phyloP scores from a whole-genome alignment of 345 rosid species.

The Alliaria petiolata region DNA sequence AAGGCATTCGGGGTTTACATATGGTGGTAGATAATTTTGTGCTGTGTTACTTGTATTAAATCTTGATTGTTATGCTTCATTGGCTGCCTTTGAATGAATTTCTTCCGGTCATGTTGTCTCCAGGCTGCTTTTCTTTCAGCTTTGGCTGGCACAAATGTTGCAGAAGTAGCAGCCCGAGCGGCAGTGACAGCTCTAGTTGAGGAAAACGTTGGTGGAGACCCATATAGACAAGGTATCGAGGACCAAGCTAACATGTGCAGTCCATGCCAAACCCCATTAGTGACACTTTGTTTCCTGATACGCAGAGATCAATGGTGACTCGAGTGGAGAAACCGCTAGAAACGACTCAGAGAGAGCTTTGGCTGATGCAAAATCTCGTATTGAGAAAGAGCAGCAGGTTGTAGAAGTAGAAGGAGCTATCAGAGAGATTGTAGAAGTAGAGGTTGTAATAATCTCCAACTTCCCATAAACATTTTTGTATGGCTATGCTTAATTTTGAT shows the following conservation, averaged over 20 bases:
- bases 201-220: constrained; percentile 32
- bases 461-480: background rate
- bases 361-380: constrained; percentile 41
- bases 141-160: constrained; percentile 73
- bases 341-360: constrained; percentile 38
- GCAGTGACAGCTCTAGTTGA: constrained; percentile 52
- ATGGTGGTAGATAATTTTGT: background rate
- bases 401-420: constrained; percentile 68
- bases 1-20: background rate
- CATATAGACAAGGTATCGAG: constrained; percentile 39
- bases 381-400: constrained; percentile 65
- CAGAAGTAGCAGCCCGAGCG: constrained; percentile 81
- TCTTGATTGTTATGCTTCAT: background rate
- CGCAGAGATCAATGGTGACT: constrained; percentile 44
- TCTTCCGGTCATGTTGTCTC: background rate
- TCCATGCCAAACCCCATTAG: background rate
- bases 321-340: constrained; percentile 37
- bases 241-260: background rate
- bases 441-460: constrained; percentile 53
- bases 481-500: background rate
- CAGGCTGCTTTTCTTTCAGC: constrained; percentile 95
- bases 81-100: background rate
- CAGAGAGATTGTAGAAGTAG: constrained; percentile 47
- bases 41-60: background rate
- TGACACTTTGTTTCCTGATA: constrained; percentile 9